Evolutionary conservation across 441 rosid species (phyloP).

Genomic region (Euphorbia neoarborescens): DNA sequence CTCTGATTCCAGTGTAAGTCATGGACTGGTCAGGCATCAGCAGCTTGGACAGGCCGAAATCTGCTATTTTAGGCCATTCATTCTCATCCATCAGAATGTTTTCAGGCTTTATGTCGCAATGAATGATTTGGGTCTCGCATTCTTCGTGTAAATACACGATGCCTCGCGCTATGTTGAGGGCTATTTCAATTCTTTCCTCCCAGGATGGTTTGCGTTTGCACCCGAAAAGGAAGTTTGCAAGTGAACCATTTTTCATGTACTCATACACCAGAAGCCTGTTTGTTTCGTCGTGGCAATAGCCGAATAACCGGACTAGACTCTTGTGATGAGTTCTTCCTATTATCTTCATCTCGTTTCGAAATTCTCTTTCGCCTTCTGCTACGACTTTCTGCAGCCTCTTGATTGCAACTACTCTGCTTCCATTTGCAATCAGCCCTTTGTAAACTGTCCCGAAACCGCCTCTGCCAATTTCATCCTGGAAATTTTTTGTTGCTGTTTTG

Average conservation of each 20-base stretch:
- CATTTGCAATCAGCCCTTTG: conserved; percentile 11
- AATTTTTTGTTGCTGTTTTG: conserved; percentile 6
- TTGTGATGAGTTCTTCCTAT: conserved; percentile 23
- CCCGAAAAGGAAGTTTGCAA: conserved; percentile 20
- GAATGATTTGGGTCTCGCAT: conserved; percentile 32
- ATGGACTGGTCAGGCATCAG: conserved; percentile 17
- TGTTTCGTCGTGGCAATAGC: conserved; percentile 27
- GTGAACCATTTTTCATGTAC: conserved; percentile 32
- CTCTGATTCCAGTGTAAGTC: conserved; percentile 15
- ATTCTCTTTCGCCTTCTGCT: conserved; percentile 25
- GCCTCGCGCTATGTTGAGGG: conserved; percentile 26
- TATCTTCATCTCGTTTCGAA: conserved; percentile 20
- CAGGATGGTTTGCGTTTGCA: conserved; percentile 11
- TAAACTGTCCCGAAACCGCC: conserved; percentile 15
- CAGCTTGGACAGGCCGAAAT: conserved; percentile 21
- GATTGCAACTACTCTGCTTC: conserved; percentile 21
- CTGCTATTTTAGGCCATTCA: conserved; percentile 14
- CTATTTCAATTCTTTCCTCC: conserved; percentile 23
- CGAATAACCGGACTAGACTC: conserved; percentile 21
- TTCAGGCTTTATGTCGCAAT: conserved; percentile 25
- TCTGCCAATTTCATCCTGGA: conserved; percentile 14
- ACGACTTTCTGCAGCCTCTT: conserved; percentile 24
- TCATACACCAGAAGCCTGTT: conserved; percentile 31
- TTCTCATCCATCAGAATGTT: conserved; percentile 21
- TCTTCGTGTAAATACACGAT: conserved; percentile 30